Conservation (phyloP, 1,139 yeast species). For the Candida glucosophila region DNA sequence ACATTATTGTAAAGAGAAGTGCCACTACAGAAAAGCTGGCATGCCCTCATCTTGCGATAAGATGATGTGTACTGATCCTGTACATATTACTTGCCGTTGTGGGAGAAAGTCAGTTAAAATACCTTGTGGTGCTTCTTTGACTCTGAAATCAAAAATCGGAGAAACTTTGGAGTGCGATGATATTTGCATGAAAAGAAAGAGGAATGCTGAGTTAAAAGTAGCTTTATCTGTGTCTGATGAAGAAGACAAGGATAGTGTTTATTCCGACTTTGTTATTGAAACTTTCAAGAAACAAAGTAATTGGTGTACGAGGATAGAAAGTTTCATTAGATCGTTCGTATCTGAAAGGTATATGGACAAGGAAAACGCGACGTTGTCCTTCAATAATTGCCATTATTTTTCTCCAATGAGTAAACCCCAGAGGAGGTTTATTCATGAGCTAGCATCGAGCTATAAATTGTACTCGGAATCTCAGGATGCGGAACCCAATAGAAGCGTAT, state of each 20-base stretch:
- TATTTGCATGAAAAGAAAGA: conserved; percentile 51
- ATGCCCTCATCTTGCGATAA: conserved; percentile 30
- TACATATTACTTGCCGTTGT: conserved; percentile 53
- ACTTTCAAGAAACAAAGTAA: conserved; percentile 41
- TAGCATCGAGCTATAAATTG: conserved; percentile 52
- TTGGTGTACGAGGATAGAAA: conserved; percentile 65
- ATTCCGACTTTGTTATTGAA: conserved; percentile 33
- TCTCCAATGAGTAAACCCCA: conserved; percentile 67
- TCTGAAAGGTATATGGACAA: conserved; percentile 5
- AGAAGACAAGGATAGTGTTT: conserved; percentile 18
- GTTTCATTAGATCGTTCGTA: conserved; percentile 35
- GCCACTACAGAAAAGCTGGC: conserved; percentile 50
- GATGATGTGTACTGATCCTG: conserved; percentile 36
- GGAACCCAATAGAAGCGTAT: conserved; percentile 72
- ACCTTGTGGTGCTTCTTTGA: conserved; percentile 46
- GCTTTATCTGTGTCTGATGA: conserved; percentile 43
- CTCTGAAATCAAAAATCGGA: conserved; percentile 19
- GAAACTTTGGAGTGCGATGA: conserved; percentile 52
- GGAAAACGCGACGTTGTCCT: conserved; percentile 4
- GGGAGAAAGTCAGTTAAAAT: conserved; percentile 41
- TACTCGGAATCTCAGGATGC: conserved; percentile 71
- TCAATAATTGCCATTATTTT: conserved; percentile 40
- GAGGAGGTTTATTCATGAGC: conserved; percentile 60
- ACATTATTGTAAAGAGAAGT: conserved; percentile 51
- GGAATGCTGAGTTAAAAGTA: conserved; percentile 54